Conservation (phyloP, 2,329 filamentous ascomycete species). For the Paraconiothyrium brasiliense region DNA sequence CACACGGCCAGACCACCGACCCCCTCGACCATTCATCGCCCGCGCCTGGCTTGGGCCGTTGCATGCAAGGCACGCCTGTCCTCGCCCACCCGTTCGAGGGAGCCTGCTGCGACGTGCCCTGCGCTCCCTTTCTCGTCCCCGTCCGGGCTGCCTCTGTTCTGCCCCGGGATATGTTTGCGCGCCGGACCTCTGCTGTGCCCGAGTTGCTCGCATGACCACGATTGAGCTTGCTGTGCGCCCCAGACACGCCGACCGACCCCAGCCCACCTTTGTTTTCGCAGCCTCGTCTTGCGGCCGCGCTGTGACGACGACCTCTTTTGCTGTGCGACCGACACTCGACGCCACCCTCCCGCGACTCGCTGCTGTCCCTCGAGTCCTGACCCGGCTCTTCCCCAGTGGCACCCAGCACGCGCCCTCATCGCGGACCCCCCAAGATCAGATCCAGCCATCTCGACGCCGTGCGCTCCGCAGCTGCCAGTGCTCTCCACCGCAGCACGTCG, state of each 20-base stretch:
- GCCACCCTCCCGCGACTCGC: conserved; percentile 32
- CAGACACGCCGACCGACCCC: conserved; percentile 9
- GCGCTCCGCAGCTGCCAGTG: conserved; percentile 28
- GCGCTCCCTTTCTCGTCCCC: conserved; percentile 15
- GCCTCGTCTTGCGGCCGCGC: conserved; percentile 13
- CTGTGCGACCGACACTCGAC: conserved; percentile 35
- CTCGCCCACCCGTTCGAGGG: conserved; percentile 37
- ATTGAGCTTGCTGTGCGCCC: conserved; percentile 13
- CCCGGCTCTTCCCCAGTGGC: conserved; percentile 1
- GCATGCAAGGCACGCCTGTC: conserved; percentile 49
- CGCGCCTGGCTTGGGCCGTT: conserved; percentile 28
- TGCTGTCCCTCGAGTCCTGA: conserved; percentile 13
- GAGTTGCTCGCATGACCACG: conserved; percentile 10
- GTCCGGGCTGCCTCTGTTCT: conserved; percentile 15
- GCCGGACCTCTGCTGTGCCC: conserved; percentile 26
- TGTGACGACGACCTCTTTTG: conserved; percentile 27
- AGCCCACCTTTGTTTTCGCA: conserved; percentile 29
- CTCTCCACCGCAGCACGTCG: conserved; percentile 24
- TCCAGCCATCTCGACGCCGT: conserved; percentile 36
- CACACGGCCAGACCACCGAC: conserved; percentile 42
- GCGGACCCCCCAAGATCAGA: conserved; percentile 25
- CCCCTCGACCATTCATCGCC: conserved; percentile 29
- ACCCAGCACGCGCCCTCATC: conserved; percentile 19
- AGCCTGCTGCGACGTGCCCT: conserved; percentile 34
- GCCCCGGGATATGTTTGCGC: conserved; percentile 33